Base-by-base conservation (phyloP, 2,329 filamentous ascomycete species). In the Sporothrix curviconia region DNA sequence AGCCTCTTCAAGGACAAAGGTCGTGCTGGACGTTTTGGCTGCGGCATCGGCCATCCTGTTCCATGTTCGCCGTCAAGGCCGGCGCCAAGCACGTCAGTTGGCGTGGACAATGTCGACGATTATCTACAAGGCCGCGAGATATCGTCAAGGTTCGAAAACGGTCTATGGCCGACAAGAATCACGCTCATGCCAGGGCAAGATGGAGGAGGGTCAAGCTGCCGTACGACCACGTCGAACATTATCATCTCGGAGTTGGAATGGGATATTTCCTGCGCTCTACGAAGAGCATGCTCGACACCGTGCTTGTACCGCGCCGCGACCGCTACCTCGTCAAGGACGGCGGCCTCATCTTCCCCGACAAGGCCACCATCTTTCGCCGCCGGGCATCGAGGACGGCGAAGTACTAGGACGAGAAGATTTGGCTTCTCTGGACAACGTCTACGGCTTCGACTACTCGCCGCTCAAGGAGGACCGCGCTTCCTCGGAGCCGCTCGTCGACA, bases 161-260 rank as follows among this genome's bases (percentile, higher is more conserved):
- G 92, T n/a, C n/a, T 66, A 85, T 99, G 81, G 82, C 87, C 55
- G 88, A 92, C 77, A 95, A 96, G 83, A n/a, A 96, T 99, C 72
- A 97, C 94, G 55, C 84, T 99, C 60, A 83, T 99, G 63, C n/a
- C 94, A 97, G 78, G 94, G 94, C 72, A 99, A 99, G 83, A 99
- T 99, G 94, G 94, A 99, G 78, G 94, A 99, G 77, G n/a, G 91
- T 99, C 46, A 80, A 88, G 69, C 80, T 99, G 62, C 94, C 94
- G 19, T 96, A 88, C 75, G 87, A 90, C 68, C 89, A 97, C 76
- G 94, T 99, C 64, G 94, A n/a, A 99, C 70, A 99, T 99, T 71
- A 99, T 99, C 76, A 95, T 99, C 72, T 97, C 92, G 2, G 94
- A 99, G 79, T 99, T n/a, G n/a, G 94, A 94, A 99, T 99, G 94